phyloP scores from a whole-genome alignment of 148 eudicot species.

The Arctostaphylos glauca region DNA sequence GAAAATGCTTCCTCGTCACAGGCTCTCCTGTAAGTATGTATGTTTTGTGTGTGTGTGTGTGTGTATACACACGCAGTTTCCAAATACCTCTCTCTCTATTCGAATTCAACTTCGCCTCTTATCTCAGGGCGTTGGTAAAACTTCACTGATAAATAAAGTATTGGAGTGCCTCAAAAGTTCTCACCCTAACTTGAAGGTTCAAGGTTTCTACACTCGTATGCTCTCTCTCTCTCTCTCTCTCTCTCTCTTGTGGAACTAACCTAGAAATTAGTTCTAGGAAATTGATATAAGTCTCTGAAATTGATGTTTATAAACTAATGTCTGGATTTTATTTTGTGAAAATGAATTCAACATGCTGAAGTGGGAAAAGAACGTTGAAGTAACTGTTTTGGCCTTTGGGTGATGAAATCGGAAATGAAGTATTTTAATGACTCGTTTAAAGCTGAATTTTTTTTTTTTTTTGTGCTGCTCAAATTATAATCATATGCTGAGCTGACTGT shows the following conservation, averaged over 20 bases:
- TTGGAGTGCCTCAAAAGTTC: conserved; percentile 55
- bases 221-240: conserved; percentile 2
- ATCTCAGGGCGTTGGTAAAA: conserved; percentile 77
- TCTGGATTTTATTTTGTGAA: background rate
- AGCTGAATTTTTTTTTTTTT: too few species aligned
- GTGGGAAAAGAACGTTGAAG: background rate
- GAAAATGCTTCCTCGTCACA: conserved; percentile 70
- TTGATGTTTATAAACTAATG: background rate
- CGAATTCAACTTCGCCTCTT: background rate
- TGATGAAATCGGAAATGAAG: too few species aligned
- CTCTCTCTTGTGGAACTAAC: background rate
- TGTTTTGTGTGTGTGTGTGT: background rate
- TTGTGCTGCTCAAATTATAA: background rate
- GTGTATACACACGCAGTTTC: too few species aligned
- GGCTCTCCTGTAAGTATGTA: conserved; percentile 65
- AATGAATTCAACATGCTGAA: background rate
- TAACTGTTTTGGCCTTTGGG: too few species aligned
- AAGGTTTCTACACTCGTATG: conserved; percentile 91
- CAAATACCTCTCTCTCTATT: background rate
- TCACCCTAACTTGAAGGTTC: conserved; percentile 68
- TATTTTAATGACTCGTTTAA: too few species aligned
- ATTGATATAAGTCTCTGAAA: background rate
- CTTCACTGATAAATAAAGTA: conserved; percentile 56
- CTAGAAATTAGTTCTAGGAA: background rate
- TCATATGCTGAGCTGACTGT: background rate